Evolutionary conservation across 805 yeast species (phyloP).

Genomic region (Barnettozyma botsteinii): DNA sequence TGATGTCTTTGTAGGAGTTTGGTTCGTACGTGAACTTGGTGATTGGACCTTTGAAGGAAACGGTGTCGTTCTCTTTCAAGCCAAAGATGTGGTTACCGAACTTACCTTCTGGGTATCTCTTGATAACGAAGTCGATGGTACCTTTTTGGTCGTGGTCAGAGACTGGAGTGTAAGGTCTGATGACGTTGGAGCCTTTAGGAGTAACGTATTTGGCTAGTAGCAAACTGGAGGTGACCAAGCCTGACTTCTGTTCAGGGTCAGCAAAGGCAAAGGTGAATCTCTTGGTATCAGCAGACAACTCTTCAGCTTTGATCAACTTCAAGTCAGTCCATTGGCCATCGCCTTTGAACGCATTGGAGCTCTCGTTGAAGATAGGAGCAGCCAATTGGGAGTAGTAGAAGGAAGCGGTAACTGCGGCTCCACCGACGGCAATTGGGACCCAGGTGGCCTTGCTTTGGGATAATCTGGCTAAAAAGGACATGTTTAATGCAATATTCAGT

Average conservation of each 20-base stretch:
- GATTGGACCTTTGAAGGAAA: slow-evolving; percentile 92
- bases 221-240: slow-evolving; percentile 74
- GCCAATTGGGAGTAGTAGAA: slow-evolving; percentile 26
- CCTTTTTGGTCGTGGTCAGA: slow-evolving; percentile 69
- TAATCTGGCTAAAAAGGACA: slow-evolving; percentile 26
- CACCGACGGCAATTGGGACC: slow-evolving; percentile 40
- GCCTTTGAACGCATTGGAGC: slow-evolving; percentile 49
- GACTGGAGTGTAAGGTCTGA: slow-evolving; percentile 78
- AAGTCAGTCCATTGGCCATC: slow-evolving; percentile 70
- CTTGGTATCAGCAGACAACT: slow-evolving; percentile 59
- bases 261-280: slow-evolving; percentile 68
- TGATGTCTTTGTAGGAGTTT: slow-evolving; percentile 74
- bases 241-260: slow-evolving; percentile 59
- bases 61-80: slow-evolving; percentile 72
- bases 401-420: slow-evolving; percentile 41
- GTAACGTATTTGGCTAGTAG: slow-evolving; percentile 77
- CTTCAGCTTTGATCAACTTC: slow-evolving; percentile 42
- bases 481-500: too few species aligned
- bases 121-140: slow-evolving; percentile 70
- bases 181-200: slow-evolving; percentile 77
- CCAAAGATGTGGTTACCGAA: slow-evolving; percentile 67
- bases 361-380: slow-evolving; percentile 29
- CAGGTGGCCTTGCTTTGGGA: slow-evolving; percentile 14
- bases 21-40: slow-evolving; percentile 87
- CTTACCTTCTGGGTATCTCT: slow-evolving; percentile 81